Base-by-base conservation (phyloP, 768 basidiomycete genomes). In the Kockovaella imperatae region DNA sequence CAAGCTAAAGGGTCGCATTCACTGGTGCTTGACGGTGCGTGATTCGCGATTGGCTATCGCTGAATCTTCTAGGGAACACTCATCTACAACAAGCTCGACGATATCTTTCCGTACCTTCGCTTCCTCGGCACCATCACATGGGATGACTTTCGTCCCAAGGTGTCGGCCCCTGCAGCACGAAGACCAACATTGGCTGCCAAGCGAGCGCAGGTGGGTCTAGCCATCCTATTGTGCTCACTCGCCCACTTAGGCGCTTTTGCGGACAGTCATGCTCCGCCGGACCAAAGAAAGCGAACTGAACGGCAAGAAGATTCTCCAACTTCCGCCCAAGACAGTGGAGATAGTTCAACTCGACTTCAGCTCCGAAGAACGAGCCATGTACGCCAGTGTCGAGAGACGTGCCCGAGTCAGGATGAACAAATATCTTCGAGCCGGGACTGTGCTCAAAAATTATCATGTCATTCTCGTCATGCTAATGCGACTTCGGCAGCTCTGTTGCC, bases 401-500 rank as follows among this genome's bases (percentile, higher is more conserved):
- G 41, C 41, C 34, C 50, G 40, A 20, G 45, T 40, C 43, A 46
- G 45, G 46, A 21, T 28, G 23, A 49, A 31, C 21, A 8, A 13
- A 47, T 34, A 50, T 25, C 42, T n/a, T 1, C 47, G 78, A 78
- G 76, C 81, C 13, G 60, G 83, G 1, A 83, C 83, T 0, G 82
- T 85, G 10, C 69, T 85, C 31, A 85, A 85, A 67, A 82, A 86
- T 80, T 84, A 61, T 30, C 79, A 74, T 3, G 38, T 82, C 75
- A 80, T 84, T 15, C 66, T 79, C n/a, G 73, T 76, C 20, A 76
- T 87, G 77, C 82, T 87, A 17, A 75, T 87, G 28, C 81, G 83
- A 10, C 74, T 86, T 1, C 77, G 83, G 8, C 83, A 84, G 59
- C 70, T 83, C 30, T 83, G 82, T 60, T 77, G 78, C 30, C 83